Evolutionary conservation across 805 yeast genomes (phyloP).

Genomic region (Metschnikowia reukaufii): DNA sequence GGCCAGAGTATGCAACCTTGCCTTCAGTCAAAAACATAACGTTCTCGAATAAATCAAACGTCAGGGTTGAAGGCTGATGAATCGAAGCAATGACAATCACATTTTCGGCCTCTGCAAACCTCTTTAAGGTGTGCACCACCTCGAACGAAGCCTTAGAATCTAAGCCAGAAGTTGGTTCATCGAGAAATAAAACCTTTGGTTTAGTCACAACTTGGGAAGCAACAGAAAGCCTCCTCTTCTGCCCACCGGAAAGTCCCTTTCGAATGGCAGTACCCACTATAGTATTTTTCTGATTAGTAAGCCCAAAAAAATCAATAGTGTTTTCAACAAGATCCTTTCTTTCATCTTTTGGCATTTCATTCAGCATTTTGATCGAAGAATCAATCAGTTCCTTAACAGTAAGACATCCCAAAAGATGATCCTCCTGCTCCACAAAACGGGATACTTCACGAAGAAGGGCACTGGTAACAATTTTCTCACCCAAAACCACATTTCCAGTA

Average conservation of each 20-base stretch:
- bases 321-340: conserved; percentile 53
- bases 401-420: conserved; percentile 65
- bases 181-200: conserved; percentile 74
- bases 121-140: conserved; percentile 58
- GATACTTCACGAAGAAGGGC: conserved; percentile 18
- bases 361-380: conserved; percentile 69
- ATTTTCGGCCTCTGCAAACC: conserved; percentile 46
- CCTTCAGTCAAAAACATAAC: conserved; percentile 69
- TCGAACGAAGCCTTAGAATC: conserved; percentile 75
- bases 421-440: conserved; percentile 70
- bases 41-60: conserved; percentile 64
- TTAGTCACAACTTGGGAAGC: conserved; percentile 75
- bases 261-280: conserved; percentile 50
- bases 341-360: conserved; percentile 44
- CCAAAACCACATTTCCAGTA: conserved; percentile 42
- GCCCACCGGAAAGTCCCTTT: conserved; percentile 81
- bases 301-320: conserved; percentile 61
- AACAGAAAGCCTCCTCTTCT: conserved; percentile 71
- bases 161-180: conserved; percentile 86
- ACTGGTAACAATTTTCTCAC: conserved; percentile 8
- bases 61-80: conserved; percentile 83
- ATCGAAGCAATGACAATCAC: conserved; percentile 73
- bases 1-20: conserved; percentile 44
- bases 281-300: conserved; percentile 62
- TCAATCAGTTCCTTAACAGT: conserved; percentile 69